Evolutionary conservation across 2,329 filamentous ascomycete genomes (phyloP).

Genomic region (Trichoderma lentiforme): DNA sequence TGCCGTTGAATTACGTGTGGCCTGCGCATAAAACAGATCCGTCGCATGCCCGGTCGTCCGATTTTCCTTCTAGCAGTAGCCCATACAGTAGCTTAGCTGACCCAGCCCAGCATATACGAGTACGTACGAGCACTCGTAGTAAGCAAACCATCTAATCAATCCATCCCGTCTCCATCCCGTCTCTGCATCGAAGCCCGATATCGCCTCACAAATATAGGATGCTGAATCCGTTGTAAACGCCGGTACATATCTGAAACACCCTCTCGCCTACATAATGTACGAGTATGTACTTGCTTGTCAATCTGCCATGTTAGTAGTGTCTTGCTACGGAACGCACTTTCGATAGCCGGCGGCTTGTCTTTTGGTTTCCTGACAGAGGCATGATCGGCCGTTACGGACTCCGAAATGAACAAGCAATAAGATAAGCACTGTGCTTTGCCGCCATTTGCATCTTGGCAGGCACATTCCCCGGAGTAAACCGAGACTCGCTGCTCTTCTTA

Average conservation of each 20-base stretch:
- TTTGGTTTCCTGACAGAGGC: background rate
- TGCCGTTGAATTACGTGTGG: background rate
- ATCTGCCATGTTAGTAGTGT: background rate
- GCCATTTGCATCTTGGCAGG: background rate
- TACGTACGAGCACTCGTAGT: background rate
- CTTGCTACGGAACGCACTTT: background rate
- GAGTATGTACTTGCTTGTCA: background rate
- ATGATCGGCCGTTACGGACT: background rate
- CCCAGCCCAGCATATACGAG: background rate
- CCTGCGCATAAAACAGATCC: constrained; percentile 4
- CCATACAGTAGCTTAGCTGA: background rate
- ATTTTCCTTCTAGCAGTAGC: background rate
- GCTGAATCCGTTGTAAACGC: background rate
- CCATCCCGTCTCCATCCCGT: background rate
- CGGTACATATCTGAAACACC: background rate
- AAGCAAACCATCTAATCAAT: background rate
- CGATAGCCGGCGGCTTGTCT: background rate
- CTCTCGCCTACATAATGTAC: background rate
- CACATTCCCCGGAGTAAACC: background rate
- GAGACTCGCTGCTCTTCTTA: background rate
- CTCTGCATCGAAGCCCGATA: background rate
- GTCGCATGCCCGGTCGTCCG: constrained; percentile 8
- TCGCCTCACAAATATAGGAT: background rate
- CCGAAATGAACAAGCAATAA: background rate
- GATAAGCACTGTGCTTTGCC: background rate